Base-by-base conservation (phyloP, 345 rosid genomes). In the Brassica nigra region DNA sequence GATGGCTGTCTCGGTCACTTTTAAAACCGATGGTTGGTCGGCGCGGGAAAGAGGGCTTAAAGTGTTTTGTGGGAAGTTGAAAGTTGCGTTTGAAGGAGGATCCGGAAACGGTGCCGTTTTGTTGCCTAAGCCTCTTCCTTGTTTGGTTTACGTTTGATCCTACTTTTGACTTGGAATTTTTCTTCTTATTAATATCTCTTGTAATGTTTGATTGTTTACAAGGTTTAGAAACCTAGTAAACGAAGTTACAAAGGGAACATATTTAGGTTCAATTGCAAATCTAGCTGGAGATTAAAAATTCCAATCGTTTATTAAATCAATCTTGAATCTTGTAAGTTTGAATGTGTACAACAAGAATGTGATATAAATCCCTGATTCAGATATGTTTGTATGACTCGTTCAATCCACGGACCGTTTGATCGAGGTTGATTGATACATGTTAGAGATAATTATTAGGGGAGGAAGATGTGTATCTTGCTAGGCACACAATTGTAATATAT, bases 41-140 rank as follows among this genome's bases (percentile, higher is more conserved):
- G 79, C 77, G 47, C 72, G 85, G 29, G 80, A 83, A 23, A 75
- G 76, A 47, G 80, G 74, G 59, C 79, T 83, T 79, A 79, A 79
- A 31, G 85, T 83, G 70, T 75, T 70, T 58, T 83, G 85, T 23
- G 83, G 78, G 15, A 70, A 75, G 33, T 30, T 83, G 59, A 79
- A 75, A 76, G 71, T 75, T 66, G 71, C 16, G 14, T 83, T 83
- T 23, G 66, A 68, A 31, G 85, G 79, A 9, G 54, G 0, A 0
- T 65, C 85, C 0, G 70, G 30, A 23, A 74, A 74, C 79, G 85
- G 85, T 73, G 74, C 80, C 74, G 82, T 78, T 66, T 74, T 10
- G 31, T 57, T 78, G 42, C 73, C 78, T 28, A 82, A 74, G 16
- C 82, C 85, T 23, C 74, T 82, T 68, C 76, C 68, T 11, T 82